phyloP scores from a whole-genome alignment of 2,329 filamentous ascomycete species.

The Beauveria scarabaeidicola region DNA sequence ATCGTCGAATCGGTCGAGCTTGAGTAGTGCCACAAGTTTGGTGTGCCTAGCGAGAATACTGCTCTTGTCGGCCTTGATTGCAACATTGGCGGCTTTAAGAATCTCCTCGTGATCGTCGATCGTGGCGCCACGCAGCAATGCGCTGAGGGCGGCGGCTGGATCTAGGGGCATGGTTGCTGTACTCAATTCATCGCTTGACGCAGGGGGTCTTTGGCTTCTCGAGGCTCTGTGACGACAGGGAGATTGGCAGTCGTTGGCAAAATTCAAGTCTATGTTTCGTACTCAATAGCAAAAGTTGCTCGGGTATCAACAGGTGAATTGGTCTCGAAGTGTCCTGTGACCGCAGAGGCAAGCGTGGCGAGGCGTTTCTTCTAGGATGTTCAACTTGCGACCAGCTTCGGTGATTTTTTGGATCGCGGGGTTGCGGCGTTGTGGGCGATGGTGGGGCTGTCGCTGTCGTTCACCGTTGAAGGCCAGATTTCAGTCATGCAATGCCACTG shows the following conservation, averaged over 20 bases:
- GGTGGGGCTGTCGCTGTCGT: slow-evolving; percentile 4
- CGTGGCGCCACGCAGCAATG: slow-evolving; percentile 44
- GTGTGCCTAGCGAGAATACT: slow-evolving; percentile 57
- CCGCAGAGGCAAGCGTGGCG: not conserved
- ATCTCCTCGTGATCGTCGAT: slow-evolving; percentile 68
- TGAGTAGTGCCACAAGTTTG: slow-evolving; percentile 65
- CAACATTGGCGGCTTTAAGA: slow-evolving; percentile 54
- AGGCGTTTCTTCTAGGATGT: not conserved
- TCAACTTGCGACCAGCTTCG: not conserved
- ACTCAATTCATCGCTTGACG: slow-evolving; percentile 18
- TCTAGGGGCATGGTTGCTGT: slow-evolving; percentile 32
- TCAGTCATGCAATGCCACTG: not conserved
- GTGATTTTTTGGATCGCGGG: slow-evolving; percentile 12
- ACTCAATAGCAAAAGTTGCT: not conserved
- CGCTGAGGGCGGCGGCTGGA: slow-evolving; percentile 41
- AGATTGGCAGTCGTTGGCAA: not conserved
- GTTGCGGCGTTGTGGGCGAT: slow-evolving; percentile 11
- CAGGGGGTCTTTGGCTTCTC: not conserved
- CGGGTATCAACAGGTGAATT: no score
- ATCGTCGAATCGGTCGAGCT: slow-evolving; percentile 75
- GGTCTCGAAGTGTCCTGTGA: no score
- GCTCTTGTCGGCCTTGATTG: slow-evolving; percentile 51
- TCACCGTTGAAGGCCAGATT: not conserved
- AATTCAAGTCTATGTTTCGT: not conserved
- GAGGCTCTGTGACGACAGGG: not conserved